A percentile compares a stretch with the other conserved stretches of the same genome.
phyloP scores from a whole-genome alignment of 2,329 filamentous ascomycete species.

The Fusarium nurragi region DNA sequence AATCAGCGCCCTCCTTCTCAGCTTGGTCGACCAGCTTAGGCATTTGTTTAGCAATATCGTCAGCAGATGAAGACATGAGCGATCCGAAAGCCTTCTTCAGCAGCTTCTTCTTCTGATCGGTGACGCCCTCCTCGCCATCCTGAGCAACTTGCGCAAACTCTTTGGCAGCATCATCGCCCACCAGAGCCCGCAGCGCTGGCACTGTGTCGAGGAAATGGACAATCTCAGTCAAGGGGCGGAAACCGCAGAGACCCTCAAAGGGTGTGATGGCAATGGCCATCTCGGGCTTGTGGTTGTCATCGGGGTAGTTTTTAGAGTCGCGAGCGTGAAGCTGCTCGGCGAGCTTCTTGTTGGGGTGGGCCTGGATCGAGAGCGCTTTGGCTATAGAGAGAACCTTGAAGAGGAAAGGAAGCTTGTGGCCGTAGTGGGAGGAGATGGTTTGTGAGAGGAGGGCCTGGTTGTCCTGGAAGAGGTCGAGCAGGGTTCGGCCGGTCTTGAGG shows the following conservation, averaged over 20 bases:
- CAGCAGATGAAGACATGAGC: constrained; percentile 80
- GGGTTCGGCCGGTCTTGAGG: constrained; percentile 80
- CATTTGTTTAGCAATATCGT: constrained; percentile 64
- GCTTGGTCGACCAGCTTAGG: constrained; percentile 77
- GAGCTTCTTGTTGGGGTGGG: constrained; percentile 91
- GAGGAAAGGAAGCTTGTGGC: constrained; percentile 87
- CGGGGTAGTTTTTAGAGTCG: constrained; percentile 94
- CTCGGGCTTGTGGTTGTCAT: constrained; percentile 99
- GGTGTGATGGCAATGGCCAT: constrained; percentile 98
- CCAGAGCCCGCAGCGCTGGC: constrained; percentile 68
- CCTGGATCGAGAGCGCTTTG: constrained; percentile 97
- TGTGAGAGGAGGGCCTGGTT: constrained; percentile 84
- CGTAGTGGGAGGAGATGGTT: constrained; percentile 78
- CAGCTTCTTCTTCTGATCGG: constrained; percentile 76
- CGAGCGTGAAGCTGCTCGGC: constrained; percentile 86
- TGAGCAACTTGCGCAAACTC: constrained; percentile 63
- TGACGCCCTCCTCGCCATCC: constrained; percentile 51
- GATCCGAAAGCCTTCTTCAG: constrained; percentile 79
- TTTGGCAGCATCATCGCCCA: constrained; percentile 71
- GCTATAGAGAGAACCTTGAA: constrained; percentile 98
- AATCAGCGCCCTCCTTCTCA: constrained; percentile 72
- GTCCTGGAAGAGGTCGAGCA: constrained; percentile 87
- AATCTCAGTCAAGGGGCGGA: constrained; percentile 88
- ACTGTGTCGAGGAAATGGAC: constrained; percentile 77
- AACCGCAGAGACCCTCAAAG: constrained; percentile 96